Conservation (phyloP, 345 rosid genomes). For the Lagerstroemia speciosa region DNA sequence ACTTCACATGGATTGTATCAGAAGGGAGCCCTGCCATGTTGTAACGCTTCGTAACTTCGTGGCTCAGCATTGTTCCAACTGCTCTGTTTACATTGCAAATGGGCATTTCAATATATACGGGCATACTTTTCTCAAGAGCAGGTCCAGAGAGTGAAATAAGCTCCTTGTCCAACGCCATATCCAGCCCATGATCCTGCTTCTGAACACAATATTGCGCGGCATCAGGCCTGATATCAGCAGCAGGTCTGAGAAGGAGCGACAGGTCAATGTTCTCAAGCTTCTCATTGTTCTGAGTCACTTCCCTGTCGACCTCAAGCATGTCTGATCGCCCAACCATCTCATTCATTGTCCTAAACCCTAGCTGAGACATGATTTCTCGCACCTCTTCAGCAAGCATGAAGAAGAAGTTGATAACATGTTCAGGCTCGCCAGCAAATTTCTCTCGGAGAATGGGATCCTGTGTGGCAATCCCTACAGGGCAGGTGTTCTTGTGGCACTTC, state of each 20-base stretch:
- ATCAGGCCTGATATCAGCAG: slow-evolving; percentile 89
- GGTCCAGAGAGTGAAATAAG: slow-evolving; percentile 56
- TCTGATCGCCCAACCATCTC: slow-evolving; percentile 99
- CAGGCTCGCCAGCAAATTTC: slow-evolving; percentile 98
- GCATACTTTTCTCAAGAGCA: slow-evolving; percentile 73
- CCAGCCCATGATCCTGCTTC: slow-evolving; percentile 94
- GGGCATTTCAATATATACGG: slow-evolving; percentile 73
- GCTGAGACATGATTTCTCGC: slow-evolving; percentile 89
- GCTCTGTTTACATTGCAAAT: slow-evolving; percentile 95
- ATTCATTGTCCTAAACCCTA: slow-evolving; percentile 70
- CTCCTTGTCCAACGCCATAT: slow-evolving; percentile 84
- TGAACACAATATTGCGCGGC: slow-evolving; percentile 90
- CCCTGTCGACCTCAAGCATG: slow-evolving; percentile 94
- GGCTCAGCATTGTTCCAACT: slow-evolving; percentile 99
- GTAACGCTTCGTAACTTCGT: slow-evolving; percentile 91
- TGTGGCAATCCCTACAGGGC: slow-evolving; percentile 99
- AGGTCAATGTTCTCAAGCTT: slow-evolving; percentile 87
- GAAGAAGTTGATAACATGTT: slow-evolving; percentile 94
- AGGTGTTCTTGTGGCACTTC: slow-evolving; percentile 98
- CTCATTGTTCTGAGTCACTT: slow-evolving; percentile 65
- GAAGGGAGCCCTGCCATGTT: slow-evolving; percentile 75
- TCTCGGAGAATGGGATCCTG: slow-evolving; percentile 99
- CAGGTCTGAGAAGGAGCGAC: slow-evolving; percentile 78
- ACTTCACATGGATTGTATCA: slow-evolving; percentile 80
- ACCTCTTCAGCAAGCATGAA: slow-evolving; percentile 99